Conservation (phyloP, 208 protist genomes). For the Naegleria gruberi region DNA sequence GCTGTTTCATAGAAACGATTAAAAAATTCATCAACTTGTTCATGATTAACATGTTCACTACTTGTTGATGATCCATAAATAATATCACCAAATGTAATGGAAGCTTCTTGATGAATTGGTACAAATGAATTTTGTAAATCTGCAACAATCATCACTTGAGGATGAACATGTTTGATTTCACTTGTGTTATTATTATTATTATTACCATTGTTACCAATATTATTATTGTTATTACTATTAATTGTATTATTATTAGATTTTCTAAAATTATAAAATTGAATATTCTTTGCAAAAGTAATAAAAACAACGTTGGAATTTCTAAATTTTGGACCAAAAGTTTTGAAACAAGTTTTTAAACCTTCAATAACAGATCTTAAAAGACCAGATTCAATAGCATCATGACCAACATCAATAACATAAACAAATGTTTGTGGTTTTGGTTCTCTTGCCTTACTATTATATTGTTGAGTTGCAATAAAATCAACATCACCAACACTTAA, state of each 20-base stretch:
- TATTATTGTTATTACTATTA: background rate
- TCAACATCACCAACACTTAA: background rate
- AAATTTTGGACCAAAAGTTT: background rate
- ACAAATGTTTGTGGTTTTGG: background rate
- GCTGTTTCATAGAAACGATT: background rate
- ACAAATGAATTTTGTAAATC: background rate
- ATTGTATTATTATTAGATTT: background rate
- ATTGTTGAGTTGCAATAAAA: background rate
- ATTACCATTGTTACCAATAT: background rate
- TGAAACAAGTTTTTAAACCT: background rate
- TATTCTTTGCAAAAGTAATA: background rate
- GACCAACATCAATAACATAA: slow-evolving; percentile 4
- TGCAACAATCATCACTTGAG: background rate
- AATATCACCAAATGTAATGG: background rate
- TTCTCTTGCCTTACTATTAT: background rate
- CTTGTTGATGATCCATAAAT: background rate
- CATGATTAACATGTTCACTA: background rate
- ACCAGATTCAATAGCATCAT: background rate
- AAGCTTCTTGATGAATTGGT: background rate
- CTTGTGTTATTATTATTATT: slow-evolving; percentile 4
- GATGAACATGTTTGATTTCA: background rate
- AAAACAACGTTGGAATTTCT: background rate
- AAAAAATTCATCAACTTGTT: background rate
- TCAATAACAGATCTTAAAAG: background rate
- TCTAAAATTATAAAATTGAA: slow-evolving; percentile 11